Conservation (phyloP, 2,329 filamentous ascomycete genomes). For the Claviceps humidiphila region DNA sequence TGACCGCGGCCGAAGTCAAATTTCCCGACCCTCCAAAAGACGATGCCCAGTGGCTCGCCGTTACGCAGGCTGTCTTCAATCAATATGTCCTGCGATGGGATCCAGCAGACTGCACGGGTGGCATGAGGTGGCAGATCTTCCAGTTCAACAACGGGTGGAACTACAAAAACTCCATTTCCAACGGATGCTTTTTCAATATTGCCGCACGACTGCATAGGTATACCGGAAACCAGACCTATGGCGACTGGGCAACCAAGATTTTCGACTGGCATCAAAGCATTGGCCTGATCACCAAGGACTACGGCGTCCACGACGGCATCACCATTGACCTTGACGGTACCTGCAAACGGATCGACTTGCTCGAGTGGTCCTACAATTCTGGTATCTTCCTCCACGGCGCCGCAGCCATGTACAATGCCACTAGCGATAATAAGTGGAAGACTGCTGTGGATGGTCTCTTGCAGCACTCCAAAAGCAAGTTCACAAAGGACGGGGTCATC, state of each 20-base stretch:
- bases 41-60: conserved; percentile 59
- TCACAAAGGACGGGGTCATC: conserved; percentile 41
- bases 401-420: conserved; percentile 50
- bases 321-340: conserved; percentile 23
- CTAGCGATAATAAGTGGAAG: conserved; percentile 41
- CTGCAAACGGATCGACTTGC: conserved; percentile 39
- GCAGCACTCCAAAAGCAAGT: conserved; percentile 33
- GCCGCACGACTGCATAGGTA: conserved; percentile 61
- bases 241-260: conserved; percentile 57
- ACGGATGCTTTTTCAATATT: conserved; percentile 57
- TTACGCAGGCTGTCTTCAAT: conserved; percentile 71
- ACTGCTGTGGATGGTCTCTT: conserved; percentile 46
- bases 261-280: conserved; percentile 51
- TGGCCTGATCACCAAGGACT: conserved; percentile 43
- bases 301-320: conserved; percentile 39
- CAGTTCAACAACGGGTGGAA: conserved; percentile 58
- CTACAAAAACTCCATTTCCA: conserved; percentile 57
- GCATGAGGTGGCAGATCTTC: conserved; percentile 78
- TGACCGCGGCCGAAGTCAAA: conserved; percentile 64
- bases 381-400: conserved; percentile 51
- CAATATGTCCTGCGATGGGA: conserved; percentile 64
- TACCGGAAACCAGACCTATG: conserved; percentile 67
- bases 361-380: conserved; percentile 58
- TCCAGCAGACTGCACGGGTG: conserved; percentile 48
- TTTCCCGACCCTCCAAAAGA: conserved; percentile 54